phyloP scores from a whole-genome alignment of 2,329 filamentous ascomycete genomes.

The Cladorrhinum sp. region DNA sequence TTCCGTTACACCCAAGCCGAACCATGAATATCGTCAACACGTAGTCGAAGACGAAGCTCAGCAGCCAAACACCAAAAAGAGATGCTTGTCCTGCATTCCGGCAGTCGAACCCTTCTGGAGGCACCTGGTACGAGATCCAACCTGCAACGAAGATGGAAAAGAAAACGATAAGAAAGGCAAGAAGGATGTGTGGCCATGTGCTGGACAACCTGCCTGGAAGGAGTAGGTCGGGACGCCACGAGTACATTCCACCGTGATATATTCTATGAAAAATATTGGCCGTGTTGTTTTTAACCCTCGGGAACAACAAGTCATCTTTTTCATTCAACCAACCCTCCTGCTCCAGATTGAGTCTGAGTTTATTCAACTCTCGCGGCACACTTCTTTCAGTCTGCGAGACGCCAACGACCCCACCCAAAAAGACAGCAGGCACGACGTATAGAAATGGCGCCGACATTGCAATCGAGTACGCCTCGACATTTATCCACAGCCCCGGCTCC shows the following conservation, averaged over 20 bases:
- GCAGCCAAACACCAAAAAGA: constrained; percentile 9
- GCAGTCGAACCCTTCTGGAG: constrained; percentile 16
- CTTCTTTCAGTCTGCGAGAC: constrained; percentile 16
- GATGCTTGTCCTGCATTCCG: constrained; percentile 8
- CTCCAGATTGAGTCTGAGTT: constrained; percentile 1
- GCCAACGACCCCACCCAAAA: constrained; percentile 14
- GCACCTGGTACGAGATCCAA: constrained; percentile 16
- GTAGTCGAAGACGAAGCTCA: constrained; percentile 1
- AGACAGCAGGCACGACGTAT: constrained; percentile 11
- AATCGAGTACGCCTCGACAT: constrained; percentile 18
- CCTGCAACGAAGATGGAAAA: constrained; percentile 10
- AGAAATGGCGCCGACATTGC: constrained; percentile 19
- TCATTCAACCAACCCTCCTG: constrained; percentile 1
- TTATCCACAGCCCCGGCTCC: constrained; percentile 8
- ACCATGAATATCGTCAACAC: not conserved
- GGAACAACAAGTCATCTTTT: not conserved
- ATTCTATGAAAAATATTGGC: constrained; percentile 3
- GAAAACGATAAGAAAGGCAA: not conserved
- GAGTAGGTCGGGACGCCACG: constrained; percentile 11
- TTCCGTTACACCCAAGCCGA: not conserved
- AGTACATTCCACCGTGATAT: constrained; percentile 10
- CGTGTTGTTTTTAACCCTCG: not conserved
- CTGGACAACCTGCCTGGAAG: not conserved
- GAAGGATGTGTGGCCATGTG: constrained; percentile 2
- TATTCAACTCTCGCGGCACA: constrained; percentile 7